Evolutionary conservation across 169 alveolate genomes (phyloP).

Genomic region (Eimeria sp.): DNA sequence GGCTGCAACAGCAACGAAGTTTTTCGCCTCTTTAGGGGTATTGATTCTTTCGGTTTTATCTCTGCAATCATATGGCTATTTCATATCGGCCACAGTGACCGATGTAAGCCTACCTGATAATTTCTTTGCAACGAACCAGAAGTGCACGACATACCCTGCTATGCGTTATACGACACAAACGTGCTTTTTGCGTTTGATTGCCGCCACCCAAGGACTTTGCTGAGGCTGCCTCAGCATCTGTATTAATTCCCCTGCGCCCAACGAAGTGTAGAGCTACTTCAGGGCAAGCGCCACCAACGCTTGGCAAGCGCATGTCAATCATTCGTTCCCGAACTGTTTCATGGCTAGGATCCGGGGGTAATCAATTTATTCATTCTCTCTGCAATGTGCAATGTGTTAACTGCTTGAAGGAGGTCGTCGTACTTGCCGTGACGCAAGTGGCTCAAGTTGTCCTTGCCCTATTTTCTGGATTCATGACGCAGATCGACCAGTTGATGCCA

Average conservation of each 20-base stretch:
- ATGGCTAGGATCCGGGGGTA: background rate
- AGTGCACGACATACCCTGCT: background rate
- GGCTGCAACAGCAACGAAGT: conserved; percentile 71
- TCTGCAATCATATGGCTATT: conserved; percentile 55
- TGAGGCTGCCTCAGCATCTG: background rate
- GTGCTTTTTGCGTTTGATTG: background rate
- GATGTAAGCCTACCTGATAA: conserved; percentile 14
- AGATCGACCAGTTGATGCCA: conserved; percentile 62
- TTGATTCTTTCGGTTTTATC: conserved; percentile 54
- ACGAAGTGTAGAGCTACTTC: background rate
- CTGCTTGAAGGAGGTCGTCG: conserved; percentile 44
- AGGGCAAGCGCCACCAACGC: background rate
- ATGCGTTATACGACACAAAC: background rate
- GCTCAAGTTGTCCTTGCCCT: conserved; percentile 69
- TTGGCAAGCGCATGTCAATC: background rate
- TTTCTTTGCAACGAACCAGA: background rate
- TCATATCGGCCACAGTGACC: conserved; percentile 43
- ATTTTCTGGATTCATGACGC: conserved; percentile 81
- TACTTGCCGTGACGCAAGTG: conserved; percentile 64
- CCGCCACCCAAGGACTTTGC: background rate
- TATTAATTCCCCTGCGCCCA: background rate
- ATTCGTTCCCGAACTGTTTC: background rate
- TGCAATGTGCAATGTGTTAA: background rate
- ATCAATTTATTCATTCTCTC: background rate
- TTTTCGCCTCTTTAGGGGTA: conserved; percentile 52